phyloP scores from a whole-genome alignment of 1,284 basidiomycete genomes.

The Marasmius tenuissimus region DNA sequence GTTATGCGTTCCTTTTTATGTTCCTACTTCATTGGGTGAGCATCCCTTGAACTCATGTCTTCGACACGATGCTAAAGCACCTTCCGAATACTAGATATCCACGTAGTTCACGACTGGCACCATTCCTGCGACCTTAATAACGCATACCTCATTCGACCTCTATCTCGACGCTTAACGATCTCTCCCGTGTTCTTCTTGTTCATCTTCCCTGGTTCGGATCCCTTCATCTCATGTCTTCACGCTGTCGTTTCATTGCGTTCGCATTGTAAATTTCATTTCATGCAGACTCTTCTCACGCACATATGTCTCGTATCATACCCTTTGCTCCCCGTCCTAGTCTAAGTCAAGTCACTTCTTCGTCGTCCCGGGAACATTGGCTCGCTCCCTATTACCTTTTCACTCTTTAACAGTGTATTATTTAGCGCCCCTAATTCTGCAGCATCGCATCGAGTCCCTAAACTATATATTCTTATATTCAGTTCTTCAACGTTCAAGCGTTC shows the following conservation, averaged over 20 bases:
- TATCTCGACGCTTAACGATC: neutral
- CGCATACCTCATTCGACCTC: neutral
- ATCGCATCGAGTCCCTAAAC: neutral
- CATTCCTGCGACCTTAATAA: neutral
- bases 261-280: neutral
- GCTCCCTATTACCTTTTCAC: constrained; percentile 9
- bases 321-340: neutral
- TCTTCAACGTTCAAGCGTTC: neutral
- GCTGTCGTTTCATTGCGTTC: neutral
- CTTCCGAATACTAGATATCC: neutral
- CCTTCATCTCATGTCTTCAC: neutral
- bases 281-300: neutral
- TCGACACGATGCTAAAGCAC: neutral
- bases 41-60: neutral
- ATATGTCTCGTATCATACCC: neutral
- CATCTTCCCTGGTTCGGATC: neutral
- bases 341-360: neutral
- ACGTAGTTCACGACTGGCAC: neutral
- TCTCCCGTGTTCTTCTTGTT: neutral
- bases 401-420: constrained; percentile 22
- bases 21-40: neutral
- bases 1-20: constrained; percentile 1
- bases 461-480: neutral
- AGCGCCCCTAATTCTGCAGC: constrained; percentile 2
- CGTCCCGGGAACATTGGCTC: neutral